A percentile compares a stretch with the other conserved stretches of the same genome.
Evolutionary conservation across 2,329 filamentous ascomycete species (phyloP).

Genomic region (Triangularia setosa): DNA sequence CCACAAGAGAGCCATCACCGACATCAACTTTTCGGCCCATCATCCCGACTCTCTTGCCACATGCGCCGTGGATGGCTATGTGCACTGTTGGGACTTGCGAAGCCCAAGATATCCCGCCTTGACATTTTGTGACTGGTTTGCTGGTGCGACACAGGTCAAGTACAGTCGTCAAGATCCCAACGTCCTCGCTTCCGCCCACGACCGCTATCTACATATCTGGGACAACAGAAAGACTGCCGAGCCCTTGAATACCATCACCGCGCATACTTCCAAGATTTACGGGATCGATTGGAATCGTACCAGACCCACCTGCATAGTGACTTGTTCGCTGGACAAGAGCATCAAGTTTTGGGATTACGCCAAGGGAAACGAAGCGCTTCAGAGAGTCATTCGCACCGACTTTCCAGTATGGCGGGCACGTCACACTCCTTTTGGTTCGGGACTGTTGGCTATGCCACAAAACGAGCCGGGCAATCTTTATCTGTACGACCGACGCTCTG

Average conservation of each 20-base stretch:
- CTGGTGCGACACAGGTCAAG: conserved; percentile 91
- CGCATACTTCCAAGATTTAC: conserved; percentile 90
- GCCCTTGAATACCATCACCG: conserved; percentile 78
- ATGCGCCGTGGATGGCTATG: conserved; percentile 87
- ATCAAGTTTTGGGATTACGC: conserved; percentile 90
- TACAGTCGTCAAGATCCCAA: conserved; percentile 87
- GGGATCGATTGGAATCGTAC: conserved; percentile 92
- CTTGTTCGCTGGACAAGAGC: conserved; percentile 85
- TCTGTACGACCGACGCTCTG: conserved; percentile 67
- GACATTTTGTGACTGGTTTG: conserved; percentile 89
- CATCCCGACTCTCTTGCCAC: conserved; percentile 86
- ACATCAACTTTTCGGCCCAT: conserved; percentile 93
- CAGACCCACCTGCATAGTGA: conserved; percentile 67
- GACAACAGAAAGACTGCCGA: conserved; percentile 75
- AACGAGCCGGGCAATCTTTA: conserved; percentile 81
- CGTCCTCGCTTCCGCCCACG: conserved; percentile 85
- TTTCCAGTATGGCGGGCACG: conserved; percentile 90
- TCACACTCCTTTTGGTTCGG: conserved; percentile 85
- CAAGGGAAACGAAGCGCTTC: conserved; percentile 58
- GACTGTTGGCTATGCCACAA: conserved; percentile 86
- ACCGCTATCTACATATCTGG: conserved; percentile 84
- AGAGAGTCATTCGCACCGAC: conserved; percentile 73
- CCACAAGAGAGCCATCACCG: conserved; percentile 81
- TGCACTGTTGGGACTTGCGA: conserved; percentile 88
- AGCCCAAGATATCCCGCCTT: conserved; percentile 68